Percentiles rank a stretch among this genome's conserved stretches.
Conservation (phyloP, 1,284 basidiomycete species). For the Exobasidium rhododendri region DNA sequence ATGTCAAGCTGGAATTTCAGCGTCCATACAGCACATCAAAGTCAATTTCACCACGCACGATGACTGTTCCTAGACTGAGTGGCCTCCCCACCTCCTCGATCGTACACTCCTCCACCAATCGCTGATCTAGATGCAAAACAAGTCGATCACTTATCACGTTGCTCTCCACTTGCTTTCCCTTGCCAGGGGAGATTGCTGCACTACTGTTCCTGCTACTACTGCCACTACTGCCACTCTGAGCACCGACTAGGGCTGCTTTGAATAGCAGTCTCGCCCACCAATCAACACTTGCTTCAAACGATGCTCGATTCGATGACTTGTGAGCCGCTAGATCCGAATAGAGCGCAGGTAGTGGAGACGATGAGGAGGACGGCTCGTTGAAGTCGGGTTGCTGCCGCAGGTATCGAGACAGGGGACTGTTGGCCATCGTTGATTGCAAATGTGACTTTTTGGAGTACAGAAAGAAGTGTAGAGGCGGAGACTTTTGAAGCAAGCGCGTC, state of each 20-base stretch:
- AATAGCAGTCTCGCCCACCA: conserved; percentile 80
- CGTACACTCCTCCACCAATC: conserved; percentile 26
- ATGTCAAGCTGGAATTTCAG: no score
- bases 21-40: no score
- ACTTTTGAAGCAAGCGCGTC: neutral
- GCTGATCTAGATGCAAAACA: conserved; percentile 64
- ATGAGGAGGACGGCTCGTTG: conserved; percentile 16
- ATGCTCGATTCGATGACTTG: conserved; percentile 75
- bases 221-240: conserved; percentile 16
- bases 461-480: neutral
- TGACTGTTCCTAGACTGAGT: conserved; percentile 71
- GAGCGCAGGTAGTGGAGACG: conserved; percentile 65
- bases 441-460: no score
- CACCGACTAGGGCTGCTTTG: conserved; percentile 58
- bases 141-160: conserved; percentile 60
- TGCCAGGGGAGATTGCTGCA: neutral
- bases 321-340: conserved; percentile 84
- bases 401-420: conserved; percentile 12
- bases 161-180: neutral
- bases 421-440: neutral
- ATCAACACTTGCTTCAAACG: conserved; percentile 73
- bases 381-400: conserved; percentile 25
- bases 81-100: conserved; percentile 67
- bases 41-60: conserved; percentile 61
- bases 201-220: no score